These are phyloP conservation scores for Diaporthe sp. DNA, from an alignment of 2,329 filamentous ascomycete species.

Conservation along the genomic window DNA sequence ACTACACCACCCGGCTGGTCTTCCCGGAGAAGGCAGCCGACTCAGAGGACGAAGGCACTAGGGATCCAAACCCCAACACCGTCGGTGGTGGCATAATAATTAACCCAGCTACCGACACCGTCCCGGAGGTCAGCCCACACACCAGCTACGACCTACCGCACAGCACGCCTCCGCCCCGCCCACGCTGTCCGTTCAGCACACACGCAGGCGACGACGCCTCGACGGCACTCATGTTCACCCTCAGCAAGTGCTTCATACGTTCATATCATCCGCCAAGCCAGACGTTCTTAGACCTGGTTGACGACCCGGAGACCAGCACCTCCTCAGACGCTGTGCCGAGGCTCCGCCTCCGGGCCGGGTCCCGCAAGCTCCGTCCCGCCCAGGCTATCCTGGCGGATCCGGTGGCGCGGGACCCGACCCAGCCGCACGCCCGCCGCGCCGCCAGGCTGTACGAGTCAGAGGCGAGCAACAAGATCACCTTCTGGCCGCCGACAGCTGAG, in stretches of 20 bases:
- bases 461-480: conserved; percentile 44
- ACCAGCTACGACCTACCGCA: conserved; percentile 53
- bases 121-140: conserved; percentile 41
- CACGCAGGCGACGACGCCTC: conserved; percentile 64
- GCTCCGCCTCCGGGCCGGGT: conserved; percentile 61
- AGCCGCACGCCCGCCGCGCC: conserved; percentile 42
- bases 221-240: conserved; percentile 59
- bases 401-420: conserved; percentile 20
- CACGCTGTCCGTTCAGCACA: conserved; percentile 58
- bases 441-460: conserved; percentile 44
- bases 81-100: conserved; percentile 27
- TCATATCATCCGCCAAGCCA: conserved; percentile 67
- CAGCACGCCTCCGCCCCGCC: conserved; percentile 9
- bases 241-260: conserved; percentile 67
- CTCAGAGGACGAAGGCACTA: not conserved
- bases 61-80: not conserved
- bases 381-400: conserved; percentile 35
- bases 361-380: conserved; percentile 55
- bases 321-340: conserved; percentile 51
- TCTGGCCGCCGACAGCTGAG: conserved; percentile 57
- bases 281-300: conserved; percentile 72
- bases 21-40: conserved; percentile 51
- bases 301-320: conserved; percentile 55
- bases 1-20: conserved; percentile 71
- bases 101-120: not conserved